Evolutionary conservation across 495 filamentous ascomycete genomes (phyloP), one percentile per base, ranked within the genome.

Genomic region (Penicillium canescens): DNA sequence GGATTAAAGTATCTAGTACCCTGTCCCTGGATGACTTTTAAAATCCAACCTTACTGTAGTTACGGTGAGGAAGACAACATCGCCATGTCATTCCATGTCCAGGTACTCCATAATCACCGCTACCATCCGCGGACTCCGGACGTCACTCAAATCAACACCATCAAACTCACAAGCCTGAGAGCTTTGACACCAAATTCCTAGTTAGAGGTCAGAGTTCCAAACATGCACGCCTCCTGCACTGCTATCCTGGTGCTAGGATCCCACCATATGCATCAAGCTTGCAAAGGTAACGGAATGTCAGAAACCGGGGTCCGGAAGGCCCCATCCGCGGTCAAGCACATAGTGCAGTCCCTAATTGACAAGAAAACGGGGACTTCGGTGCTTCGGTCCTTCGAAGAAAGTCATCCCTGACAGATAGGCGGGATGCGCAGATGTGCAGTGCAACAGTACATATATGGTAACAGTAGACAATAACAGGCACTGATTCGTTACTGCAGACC

Each of bases 201-300:
- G 40, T 20, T 16, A 12, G n/a, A 52, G 41, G 42, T 38, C 46
- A 41, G 20, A 46, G 31, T 35, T 20, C n/a, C 39, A 51, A 36
- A 35, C 42, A 57, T 61, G 59, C 59, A 58, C 16, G 55, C 34
- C 24, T 51, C 34, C 47, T 49, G 52, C 49, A 53, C 16, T 23
- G 3, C 37, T 50, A 42, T 40, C 60, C 52, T 45, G 56, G 45
- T 54, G 54, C 28, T 37, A 54, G 53, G 53, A 18, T 44, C 39
- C 28, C n/a, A 11, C 13, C n/a, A 34, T 26, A 47, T 62, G 56
- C 43, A 50, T 14, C 14, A 10, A 33, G 38, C 49, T 42, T 39
- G 42, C 34, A 48, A 49, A 26, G 50, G 47, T 8, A 53, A 42
- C 9, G 13, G 39, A 43, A 51, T 43, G 39, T 51, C 39, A 51